phyloP scores from a whole-genome alignment of 768 basidiomycete species.

The Suillus subaureus region DNA sequence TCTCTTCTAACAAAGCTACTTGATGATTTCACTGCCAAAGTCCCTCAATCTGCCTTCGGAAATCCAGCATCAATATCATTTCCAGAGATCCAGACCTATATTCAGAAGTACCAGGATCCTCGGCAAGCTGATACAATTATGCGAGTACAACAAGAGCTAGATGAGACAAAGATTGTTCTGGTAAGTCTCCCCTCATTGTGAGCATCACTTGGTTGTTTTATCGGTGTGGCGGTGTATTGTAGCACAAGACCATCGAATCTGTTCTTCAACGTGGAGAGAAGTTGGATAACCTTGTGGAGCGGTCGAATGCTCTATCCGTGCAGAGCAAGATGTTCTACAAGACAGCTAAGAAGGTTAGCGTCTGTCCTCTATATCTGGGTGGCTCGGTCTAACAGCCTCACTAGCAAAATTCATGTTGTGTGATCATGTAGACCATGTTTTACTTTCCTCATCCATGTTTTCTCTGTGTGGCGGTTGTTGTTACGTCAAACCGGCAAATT shows the following conservation, averaged over 20 bases:
- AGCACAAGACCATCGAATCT: slow-evolving; percentile 99
- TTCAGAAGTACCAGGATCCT: slow-evolving; percentile 96
- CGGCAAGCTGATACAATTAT: slow-evolving; percentile 97
- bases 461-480: slow-evolving; percentile 10
- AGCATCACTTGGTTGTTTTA: not conserved
- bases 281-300: slow-evolving; percentile 92
- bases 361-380: not conserved
- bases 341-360: slow-evolving; percentile 94
- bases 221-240: slow-evolving; percentile 12
- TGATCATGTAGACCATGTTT: slow-evolving; percentile 63
- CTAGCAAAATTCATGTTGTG: slow-evolving; percentile 95
- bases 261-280: slow-evolving; percentile 96
- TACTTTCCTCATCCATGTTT: slow-evolving; percentile 15
- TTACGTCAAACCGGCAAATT: not conserved
- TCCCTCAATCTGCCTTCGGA: slow-evolving; percentile 69
- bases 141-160: slow-evolving; percentile 96
- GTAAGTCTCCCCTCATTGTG: slow-evolving; percentile 49
- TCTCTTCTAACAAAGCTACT: slow-evolving; percentile 91
- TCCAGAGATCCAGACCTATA: slow-evolving; percentile 73
- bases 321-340: slow-evolving; percentile 99
- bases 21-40: slow-evolving; percentile 86
- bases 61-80: slow-evolving; percentile 73
- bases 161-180: slow-evolving; percentile 98
- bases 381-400: slow-evolving; percentile 16
- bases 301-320: slow-evolving; percentile 83